These are phyloP conservation scores for Wickerhamiella qilinensis DNA, from an alignment of 805 yeast genomes.

Conservation along the genomic window DNA sequence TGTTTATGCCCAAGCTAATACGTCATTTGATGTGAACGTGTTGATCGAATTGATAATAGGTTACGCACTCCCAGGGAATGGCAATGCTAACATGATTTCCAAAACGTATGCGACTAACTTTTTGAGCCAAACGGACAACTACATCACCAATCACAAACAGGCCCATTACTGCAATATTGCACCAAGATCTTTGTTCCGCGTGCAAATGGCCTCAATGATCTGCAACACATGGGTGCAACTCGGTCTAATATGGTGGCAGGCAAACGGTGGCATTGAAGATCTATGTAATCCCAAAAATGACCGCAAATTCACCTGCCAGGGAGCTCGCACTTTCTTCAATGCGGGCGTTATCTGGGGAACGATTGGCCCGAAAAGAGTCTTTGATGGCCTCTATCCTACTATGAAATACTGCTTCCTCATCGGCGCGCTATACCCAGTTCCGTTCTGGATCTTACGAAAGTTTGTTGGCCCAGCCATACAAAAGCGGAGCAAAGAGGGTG, in stretches of 20 bases:
- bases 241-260: too few relatives aligned
- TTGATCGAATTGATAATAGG: slow-evolving; percentile 50
- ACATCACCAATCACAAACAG: slow-evolving; percentile 39
- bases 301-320: slow-evolving; percentile 27
- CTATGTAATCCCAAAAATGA: slow-evolving; percentile 28
- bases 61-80: slow-evolving; percentile 46
- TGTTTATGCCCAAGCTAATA: slow-evolving; percentile 46
- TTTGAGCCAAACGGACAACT: slow-evolving; percentile 42
- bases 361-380: slow-evolving; percentile 42
- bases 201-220: too few relatives aligned
- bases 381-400: too few relatives aligned
- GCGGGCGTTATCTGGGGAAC: slow-evolving; percentile 43
- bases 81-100: slow-evolving; percentile 45
- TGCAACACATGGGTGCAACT: too few relatives aligned
- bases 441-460: too few relatives aligned
- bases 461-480: too few relatives aligned
- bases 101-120: slow-evolving; percentile 46
- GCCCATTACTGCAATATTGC: slow-evolving; percentile 28
- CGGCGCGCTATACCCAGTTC: too few relatives aligned
- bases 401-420: too few relatives aligned
- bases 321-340: slow-evolving; percentile 27
- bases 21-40: slow-evolving; percentile 41
- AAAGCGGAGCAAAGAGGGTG: too few relatives aligned
- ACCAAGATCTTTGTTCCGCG: slow-evolving; percentile 27
- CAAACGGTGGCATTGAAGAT: slow-evolving; percentile 25